Evolutionary conservation across 257 asterid genomes (phyloP), one percentile per base, ranked within the genome.

Genomic region (Petrea volubilis): DNA sequence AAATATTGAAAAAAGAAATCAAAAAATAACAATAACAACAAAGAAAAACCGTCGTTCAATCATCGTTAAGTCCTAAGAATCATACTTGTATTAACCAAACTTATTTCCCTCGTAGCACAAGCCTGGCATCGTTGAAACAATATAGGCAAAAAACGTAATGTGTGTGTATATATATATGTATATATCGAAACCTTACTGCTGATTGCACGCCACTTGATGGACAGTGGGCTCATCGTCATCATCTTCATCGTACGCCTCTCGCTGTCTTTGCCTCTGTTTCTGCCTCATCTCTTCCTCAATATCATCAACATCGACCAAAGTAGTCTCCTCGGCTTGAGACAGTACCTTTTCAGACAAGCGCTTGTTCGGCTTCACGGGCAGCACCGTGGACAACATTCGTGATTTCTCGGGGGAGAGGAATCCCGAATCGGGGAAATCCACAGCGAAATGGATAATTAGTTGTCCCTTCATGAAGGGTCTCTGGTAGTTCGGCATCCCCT

Each of bases 401-500:
- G 58, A 60, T 24, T 75, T 20, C 23, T 68, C 34, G 33, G 71
- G 36, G 61, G 60, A 68, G 40, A 74, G 68, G n/a, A 38, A 57
- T 21, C 68, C 68, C 4, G 75, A 64, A 8, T 38, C 20, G 2
- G 79, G 79, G 57, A 75, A 75, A 2, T 68, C 60, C 43, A 75
- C 79, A 24, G 60, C 60, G 71, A 75, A 61, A 69, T 75, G 79
- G 71, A 75, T 40, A 18, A 50, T 38, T 18, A 75, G 75, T 38
- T 52, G 60, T 13, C 79, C 79, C 63, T 68, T 75, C 34, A 60
- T 51, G 79, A 68, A 68, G 0, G 67, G 60, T 17, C 60, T 68
- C 31, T 75, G 59, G 67, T 68, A 61, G n/a, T 28, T 60, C 7
- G 79, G 79, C 79, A 75, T 68, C 18, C 79, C 79, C 70, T 74